Evolutionary conservation across 495 filamentous ascomycete species (phyloP).

Genomic region (Penicillium goetzii): DNA sequence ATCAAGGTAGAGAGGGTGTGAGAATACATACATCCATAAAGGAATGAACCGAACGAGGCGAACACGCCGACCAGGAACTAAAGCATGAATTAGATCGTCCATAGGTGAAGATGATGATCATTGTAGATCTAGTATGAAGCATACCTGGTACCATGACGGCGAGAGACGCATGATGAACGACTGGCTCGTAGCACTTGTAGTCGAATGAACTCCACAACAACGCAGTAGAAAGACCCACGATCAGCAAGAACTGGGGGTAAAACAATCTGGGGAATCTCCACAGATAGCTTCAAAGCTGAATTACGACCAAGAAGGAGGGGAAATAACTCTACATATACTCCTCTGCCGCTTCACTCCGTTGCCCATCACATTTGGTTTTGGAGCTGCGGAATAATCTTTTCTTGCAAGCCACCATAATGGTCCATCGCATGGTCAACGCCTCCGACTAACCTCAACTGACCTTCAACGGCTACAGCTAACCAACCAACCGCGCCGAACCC

Average conservation of each 20-base stretch:
- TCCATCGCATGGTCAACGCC: slow-evolving; percentile 9
- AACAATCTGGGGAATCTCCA: slow-evolving; percentile 32
- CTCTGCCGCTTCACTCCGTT: not conserved
- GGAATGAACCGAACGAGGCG: slow-evolving; percentile 63
- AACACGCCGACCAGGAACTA: slow-evolving; percentile 66
- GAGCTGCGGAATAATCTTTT: slow-evolving; percentile 15
- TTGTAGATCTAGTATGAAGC: slow-evolving; percentile 2
- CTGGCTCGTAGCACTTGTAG: not conserved
- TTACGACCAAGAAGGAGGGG: not conserved
- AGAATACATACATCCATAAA: slow-evolving; percentile 54
- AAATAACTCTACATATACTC: slow-evolving; percentile 6
- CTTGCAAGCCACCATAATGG: slow-evolving; percentile 15
- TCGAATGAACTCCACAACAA: slow-evolving; percentile 3
- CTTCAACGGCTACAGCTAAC: not conserved
- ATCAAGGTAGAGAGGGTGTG: not conserved
- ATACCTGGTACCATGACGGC: slow-evolving; percentile 60
- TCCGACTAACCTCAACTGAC: slow-evolving; percentile 4
- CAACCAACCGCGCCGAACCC: too few species aligned
- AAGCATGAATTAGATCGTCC: slow-evolving; percentile 19
- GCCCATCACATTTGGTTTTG: too few species aligned
- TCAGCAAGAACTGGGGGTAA: slow-evolving; percentile 5
- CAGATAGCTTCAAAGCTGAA: slow-evolving; percentile 15
- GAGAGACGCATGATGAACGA: slow-evolving; percentile 52
- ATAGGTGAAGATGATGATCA: not conserved
- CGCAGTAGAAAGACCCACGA: slow-evolving; percentile 8